These are phyloP conservation scores for Cydonia oblonga DNA, from an alignment of 331 rosid genomes.

Conservation along the genomic window DNA sequence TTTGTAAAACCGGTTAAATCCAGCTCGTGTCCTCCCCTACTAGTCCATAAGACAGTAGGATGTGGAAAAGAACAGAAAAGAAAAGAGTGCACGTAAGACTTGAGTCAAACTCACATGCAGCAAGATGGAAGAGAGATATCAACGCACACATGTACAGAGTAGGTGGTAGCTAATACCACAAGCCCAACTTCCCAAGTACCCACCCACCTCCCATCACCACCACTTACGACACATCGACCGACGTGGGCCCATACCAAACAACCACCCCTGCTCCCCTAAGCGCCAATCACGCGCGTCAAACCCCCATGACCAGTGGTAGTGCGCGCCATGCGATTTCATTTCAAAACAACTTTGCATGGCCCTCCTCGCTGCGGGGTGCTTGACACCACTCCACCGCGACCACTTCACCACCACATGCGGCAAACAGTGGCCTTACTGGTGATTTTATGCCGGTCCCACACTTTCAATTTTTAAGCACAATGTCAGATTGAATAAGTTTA, in stretches of 20 bases:
- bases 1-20: no score
- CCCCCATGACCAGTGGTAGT: not conserved
- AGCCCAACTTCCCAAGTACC: no score
- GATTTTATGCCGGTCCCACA: no score
- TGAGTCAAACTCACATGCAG: not conserved
- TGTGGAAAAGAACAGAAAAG: not conserved
- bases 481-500: no score
- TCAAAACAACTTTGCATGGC: not conserved
- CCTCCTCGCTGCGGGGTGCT: not conserved
- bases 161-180: no score
- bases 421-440: no score
- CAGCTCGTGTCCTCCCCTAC: no score
- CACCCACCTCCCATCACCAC: not conserved
- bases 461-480: no score
- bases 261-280: not conserved
- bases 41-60: no score
- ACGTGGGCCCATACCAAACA: not conserved
- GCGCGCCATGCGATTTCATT: conserved; percentile 14
- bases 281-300: not conserved
- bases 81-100: not conserved
- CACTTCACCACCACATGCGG: not conserved
- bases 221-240: not conserved
- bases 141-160: conserved; percentile 8
- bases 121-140: not conserved
- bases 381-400: not conserved